Base-by-base conservation (phyloP, 371 early-diverging fungal species). In the Rhizopus arrhizus region DNA sequence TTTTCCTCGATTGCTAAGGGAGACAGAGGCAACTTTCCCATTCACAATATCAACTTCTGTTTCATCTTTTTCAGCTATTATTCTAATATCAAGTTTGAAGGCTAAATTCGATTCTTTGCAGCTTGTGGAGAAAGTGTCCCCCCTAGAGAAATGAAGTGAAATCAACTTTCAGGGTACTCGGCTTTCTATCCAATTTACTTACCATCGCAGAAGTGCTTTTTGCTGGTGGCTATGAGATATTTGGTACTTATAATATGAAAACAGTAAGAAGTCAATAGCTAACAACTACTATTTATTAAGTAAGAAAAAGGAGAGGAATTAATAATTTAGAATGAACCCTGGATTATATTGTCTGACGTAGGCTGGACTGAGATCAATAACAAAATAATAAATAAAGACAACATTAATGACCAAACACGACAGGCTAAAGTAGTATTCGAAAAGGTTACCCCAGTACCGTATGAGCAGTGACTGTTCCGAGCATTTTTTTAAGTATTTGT, bases 111-210 rank as follows among this genome's bases (percentile, higher is more conserved):
- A 48, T n/a, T 11, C 16, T 49, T 58, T 58, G 34, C 58, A 58
- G 50, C 50, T 40, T n/a, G 9, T 4, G 3, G 41, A 40, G 12
- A 58, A 9, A 3, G 40, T 49, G 32, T 58, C 58, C 0, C 40
- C 58, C 57, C 57, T 58, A 58, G 38, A 49, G 9, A 58, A 58
- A 58, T 35, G 29, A 47, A 8, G 10, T 36, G 35, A 55, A 33
- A 40, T 55, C 45, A 55, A 46, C 56, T 56, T 47, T 45, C 35
- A 56, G 29, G 35, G 35, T 46, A 34, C 34, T 56, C 42, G 31
- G 15, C 46, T 34, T 56, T 56, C 48, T 36, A 48, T 56, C 36
- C 46, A 56, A 45, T 45, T 48, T 47, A 46, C 57, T 47, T 48
- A 56, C 57, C 35, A 56, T 48, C 47, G 57, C 9, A 56, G 13